A percentile compares a stretch with the other conserved stretches of the same genome.
Conservation (phyloP, 805 yeast genomes). For the Cyberlindnera americana region DNA sequence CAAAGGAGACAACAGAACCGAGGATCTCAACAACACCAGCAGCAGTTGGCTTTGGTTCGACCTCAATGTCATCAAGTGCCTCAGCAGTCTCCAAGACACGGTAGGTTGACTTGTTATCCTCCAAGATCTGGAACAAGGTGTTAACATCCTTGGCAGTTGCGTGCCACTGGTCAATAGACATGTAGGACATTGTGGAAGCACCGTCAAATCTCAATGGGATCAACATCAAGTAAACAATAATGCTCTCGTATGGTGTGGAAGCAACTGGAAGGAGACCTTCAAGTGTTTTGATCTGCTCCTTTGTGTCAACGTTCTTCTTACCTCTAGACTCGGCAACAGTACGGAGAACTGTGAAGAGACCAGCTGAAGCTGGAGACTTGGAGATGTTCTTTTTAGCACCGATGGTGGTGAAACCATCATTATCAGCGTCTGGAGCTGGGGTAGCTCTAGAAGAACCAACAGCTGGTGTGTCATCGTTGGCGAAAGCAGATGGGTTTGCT, state of each 20-base stretch:
- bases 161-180: slow-evolving; percentile 83
- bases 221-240: slow-evolving; percentile 73
- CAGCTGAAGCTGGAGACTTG: slow-evolving; percentile 25
- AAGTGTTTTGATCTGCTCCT: slow-evolving; percentile 69
- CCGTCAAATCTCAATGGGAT: slow-evolving; percentile 88
- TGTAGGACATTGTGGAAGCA: slow-evolving; percentile 58
- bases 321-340: slow-evolving; percentile 87
- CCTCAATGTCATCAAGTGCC: slow-evolving; percentile 64
- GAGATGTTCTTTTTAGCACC: slow-evolving; percentile 25
- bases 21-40: slow-evolving; percentile 70
- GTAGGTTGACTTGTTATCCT: slow-evolving; percentile 51
- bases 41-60: slow-evolving; percentile 60
- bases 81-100: slow-evolving; percentile 75
- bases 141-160: slow-evolving; percentile 59
- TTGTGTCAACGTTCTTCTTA: slow-evolving; percentile 85
- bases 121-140: slow-evolving; percentile 64
- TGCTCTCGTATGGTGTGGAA: slow-evolving; percentile 66
- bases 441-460: slow-evolving; percentile 21
- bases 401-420: slow-evolving; percentile 15
- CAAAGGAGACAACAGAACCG: slow-evolving; percentile 82
- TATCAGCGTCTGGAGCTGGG: slow-evolving; percentile 28
- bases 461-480: slow-evolving; percentile 39
- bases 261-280: slow-evolving; percentile 54
- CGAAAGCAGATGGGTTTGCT: slow-evolving; percentile 72
- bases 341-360: slow-evolving; percentile 68